A percentile compares a stretch with the other conserved stretches of the same genome.
These are phyloP conservation scores for Corylus heterophylla DNA, from an alignment of 306 rosid genomes.

Conservation along the genomic window DNA sequence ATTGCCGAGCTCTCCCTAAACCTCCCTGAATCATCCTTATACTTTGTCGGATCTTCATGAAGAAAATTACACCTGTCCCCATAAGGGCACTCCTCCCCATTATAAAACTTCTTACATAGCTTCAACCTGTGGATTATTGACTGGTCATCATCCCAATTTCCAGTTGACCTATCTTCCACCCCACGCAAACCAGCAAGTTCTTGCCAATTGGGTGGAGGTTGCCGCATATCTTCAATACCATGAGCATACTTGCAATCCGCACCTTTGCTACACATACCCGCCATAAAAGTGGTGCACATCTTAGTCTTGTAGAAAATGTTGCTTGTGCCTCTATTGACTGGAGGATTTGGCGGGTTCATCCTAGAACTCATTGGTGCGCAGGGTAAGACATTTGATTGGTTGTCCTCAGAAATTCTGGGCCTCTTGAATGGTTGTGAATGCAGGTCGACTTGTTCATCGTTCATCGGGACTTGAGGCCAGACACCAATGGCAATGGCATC, in stretches of 20 bases:
- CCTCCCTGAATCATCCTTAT: constrained; percentile 66
- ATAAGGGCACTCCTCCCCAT: constrained; percentile 91
- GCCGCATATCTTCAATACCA: constrained; percentile 80
- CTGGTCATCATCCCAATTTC: constrained; percentile 84
- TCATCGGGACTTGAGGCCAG: constrained; percentile 57
- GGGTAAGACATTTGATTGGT: constrained; percentile 32
- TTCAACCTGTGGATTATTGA: constrained; percentile 88
- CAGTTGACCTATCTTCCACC: constrained; percentile 44
- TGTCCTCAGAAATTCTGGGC: constrained; percentile 56
- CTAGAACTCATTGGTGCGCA: constrained; percentile 34
- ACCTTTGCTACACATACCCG: constrained; percentile 77
- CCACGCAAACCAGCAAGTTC: constrained; percentile 60
- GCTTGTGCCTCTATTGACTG: constrained; percentile 52
- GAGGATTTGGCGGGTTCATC: constrained; percentile 38
- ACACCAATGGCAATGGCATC: constrained; percentile 60
- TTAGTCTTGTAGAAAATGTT: constrained; percentile 89
- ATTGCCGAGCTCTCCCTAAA: constrained; percentile 74
- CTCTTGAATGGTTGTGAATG: constrained; percentile 55
- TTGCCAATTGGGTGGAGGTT: constrained; percentile 98
- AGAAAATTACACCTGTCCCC: constrained; percentile 90
- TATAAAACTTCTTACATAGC: constrained; percentile 86
- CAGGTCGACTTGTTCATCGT: constrained; percentile 36
- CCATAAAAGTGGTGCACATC: constrained; percentile 69
- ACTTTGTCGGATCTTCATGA: constrained; percentile 85
- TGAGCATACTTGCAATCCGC: constrained; percentile 91